These are phyloP conservation scores for Cafeteria roenbergensis DNA, from an alignment of 108 stramenopile species.

Conservation along the genomic window DNA sequence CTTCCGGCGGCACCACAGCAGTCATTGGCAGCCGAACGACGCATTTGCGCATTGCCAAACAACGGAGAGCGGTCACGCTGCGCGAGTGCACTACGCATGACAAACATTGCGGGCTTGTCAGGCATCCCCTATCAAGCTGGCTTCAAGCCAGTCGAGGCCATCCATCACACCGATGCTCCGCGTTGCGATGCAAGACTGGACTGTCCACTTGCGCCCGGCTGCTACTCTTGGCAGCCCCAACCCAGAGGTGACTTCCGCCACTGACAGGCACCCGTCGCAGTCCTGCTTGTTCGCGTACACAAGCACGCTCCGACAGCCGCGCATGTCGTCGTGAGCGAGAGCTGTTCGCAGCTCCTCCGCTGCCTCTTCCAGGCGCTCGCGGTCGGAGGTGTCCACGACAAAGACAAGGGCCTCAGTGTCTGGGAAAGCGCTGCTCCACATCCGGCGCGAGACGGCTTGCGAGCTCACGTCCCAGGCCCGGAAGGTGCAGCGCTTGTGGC, in stretches of 20 bases:
- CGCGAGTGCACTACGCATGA: too few relatives aligned
- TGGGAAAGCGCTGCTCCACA: conserved; percentile 42
- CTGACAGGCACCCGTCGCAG: conserved; percentile 25
- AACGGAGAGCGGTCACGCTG: too few relatives aligned
- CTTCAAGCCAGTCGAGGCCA: conserved; percentile 28
- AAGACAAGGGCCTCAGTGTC: conserved; percentile 40
- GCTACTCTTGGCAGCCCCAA: too few relatives aligned
- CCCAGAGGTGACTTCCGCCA: conserved; percentile 13
- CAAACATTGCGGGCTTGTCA: too few relatives aligned
- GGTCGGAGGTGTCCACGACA: conserved; percentile 41
- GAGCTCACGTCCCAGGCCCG: conserved; percentile 47
- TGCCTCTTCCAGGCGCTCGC: conserved; percentile 33
- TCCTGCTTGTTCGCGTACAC: conserved; percentile 45
- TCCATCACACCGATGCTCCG: conserved; percentile 28
- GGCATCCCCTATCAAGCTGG: conserved; percentile 2
- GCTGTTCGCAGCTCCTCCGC: conserved; percentile 28
- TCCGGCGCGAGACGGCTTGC: conserved; percentile 36
- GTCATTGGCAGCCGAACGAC: too few relatives aligned
- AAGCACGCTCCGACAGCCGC: conserved; percentile 24
- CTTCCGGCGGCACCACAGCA: too few relatives aligned
- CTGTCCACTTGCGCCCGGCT: conserved; percentile 13
- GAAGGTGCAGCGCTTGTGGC: conserved; percentile 18
- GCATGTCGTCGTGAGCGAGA: conserved; percentile 23
- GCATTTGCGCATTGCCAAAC: too few relatives aligned
- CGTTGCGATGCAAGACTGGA: conserved; percentile 26